Base-by-base conservation (phyloP, 768 basidiomycete species). In the Serendipita sp. region DNA sequence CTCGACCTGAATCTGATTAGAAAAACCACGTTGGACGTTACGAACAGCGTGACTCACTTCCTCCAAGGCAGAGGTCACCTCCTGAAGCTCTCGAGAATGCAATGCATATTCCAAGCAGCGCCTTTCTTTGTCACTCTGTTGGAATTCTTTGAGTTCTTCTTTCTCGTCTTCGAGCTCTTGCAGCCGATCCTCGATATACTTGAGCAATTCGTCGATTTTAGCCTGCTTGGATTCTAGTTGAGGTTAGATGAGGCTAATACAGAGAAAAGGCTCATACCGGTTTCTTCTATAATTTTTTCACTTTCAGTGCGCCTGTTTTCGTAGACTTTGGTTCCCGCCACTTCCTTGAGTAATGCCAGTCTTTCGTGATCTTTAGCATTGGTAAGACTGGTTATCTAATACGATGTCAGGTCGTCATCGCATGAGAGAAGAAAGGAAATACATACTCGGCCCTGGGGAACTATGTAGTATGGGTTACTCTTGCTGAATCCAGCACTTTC, bases 391-490 rank as follows among this genome's bases (percentile, higher is more conserved):
- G 95, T 98, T 65, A 99, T 97, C 90, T 96, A 38, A 2, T 14
- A 38, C 34, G 7, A 5, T 14, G 5, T 38, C 34, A 38, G 34
- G n/a, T n/a, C 34, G 34, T 38, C 34, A 7, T 14, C 5, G 14
- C 5, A 38, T 14, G 14, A 14, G 14, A 33, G 38, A 17, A 38
- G 34, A 38, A 38, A 14, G 20, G 16, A 30, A 38, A 9, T 16
- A 80, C 85, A 73, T 68, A 96, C 94, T 60, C 95, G 78, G 61
- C 96, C 96, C 77, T 99, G 96, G 1, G 96, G 96, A 0, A 98
- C 95, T 67, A 99, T 99, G 69, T 98, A 99, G 72, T 98, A 99
- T 0, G 96, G 96, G 70, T 98, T 99, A n/a, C 87, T 87, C 70
- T 91, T 89, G 75, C 89, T 92, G 76, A 99, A 99, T 0, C 96